Conservation (phyloP, 2,329 filamentous ascomycete genomes). For the Cryphonectria radicalis region DNA sequence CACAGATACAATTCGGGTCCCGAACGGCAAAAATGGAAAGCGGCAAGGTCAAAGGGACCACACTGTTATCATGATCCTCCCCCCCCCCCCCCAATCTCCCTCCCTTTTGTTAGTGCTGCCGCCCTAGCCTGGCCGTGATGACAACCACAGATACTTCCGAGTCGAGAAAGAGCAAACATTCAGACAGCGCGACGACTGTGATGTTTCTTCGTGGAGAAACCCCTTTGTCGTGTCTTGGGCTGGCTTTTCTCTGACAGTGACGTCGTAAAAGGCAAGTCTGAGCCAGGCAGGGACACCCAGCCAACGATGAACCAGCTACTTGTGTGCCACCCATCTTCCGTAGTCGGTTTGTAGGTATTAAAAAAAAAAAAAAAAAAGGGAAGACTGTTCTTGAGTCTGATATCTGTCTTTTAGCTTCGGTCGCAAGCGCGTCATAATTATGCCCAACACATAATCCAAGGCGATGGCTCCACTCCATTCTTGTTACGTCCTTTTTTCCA, state of each 20-base stretch:
- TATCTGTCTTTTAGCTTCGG: too few species aligned
- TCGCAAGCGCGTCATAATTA: too few species aligned
- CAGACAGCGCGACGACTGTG: conserved; percentile 41
- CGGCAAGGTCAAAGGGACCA: conserved; percentile 70
- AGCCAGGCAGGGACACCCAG: conserved; percentile 33
- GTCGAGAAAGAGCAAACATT: conserved; percentile 41
- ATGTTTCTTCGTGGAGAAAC: conserved; percentile 53
- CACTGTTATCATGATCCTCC: conserved; percentile 52
- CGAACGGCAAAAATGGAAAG: conserved; percentile 83
- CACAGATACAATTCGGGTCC: conserved; percentile 79
- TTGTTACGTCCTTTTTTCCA: not conserved
- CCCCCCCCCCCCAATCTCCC: too few species aligned
- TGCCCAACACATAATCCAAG: not conserved
- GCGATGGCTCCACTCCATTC: not conserved
- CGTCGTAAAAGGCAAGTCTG: conserved; percentile 45
- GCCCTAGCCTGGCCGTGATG: conserved; percentile 61
- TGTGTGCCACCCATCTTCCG: not conserved
- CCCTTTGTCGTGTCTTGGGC: conserved; percentile 43
- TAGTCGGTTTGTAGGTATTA: not conserved
- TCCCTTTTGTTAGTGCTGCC: too few species aligned
- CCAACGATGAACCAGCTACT: too few species aligned
- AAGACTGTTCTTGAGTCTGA: too few species aligned
- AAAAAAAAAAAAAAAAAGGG: not conserved
- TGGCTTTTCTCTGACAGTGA: conserved; percentile 39
- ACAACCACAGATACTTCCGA: conserved; percentile 78